Conservation (phyloP, 192 early-diverging fungal species). For the Coemansia reversa region DNA sequence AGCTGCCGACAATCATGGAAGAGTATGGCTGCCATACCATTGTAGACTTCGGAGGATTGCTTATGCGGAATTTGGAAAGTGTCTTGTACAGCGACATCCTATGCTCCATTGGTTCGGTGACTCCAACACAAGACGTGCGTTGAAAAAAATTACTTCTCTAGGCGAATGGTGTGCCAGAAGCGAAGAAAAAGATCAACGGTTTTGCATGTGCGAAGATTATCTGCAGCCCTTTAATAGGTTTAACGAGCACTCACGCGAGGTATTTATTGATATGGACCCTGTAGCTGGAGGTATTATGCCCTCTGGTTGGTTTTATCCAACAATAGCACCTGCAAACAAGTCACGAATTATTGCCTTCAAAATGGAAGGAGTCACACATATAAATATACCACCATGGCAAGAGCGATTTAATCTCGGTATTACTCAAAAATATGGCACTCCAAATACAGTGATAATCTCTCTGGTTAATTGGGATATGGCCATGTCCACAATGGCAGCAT, state of each 20-base stretch:
- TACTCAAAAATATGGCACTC: neutral
- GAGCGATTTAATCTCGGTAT: slow-evolving; percentile 2
- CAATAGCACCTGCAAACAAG: slow-evolving; percentile 1
- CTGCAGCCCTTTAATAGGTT: slow-evolving; percentile 25
- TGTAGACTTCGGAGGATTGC: slow-evolving; percentile 39
- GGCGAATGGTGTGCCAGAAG: slow-evolving; percentile 44
- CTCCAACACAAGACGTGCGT: slow-evolving; percentile 52
- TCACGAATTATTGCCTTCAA: slow-evolving; percentile 6
- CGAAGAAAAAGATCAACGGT: slow-evolving; percentile 5
- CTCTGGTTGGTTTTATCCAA: neutral
- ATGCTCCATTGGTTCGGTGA: slow-evolving; percentile 51
- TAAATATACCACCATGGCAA: neutral
- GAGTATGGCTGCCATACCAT: slow-evolving; percentile 52
- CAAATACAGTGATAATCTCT: slow-evolving; percentile 33
- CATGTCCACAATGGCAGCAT: slow-evolving; percentile 24
- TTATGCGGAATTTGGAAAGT: slow-evolving; percentile 39
- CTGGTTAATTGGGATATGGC: slow-evolving; percentile 55
- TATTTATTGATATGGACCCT: slow-evolving; percentile 12
- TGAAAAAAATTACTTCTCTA: slow-evolving; percentile 47
- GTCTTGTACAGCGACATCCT: slow-evolving; percentile 35
- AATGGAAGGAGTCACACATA: neutral
- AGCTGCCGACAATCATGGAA: slow-evolving; percentile 21
- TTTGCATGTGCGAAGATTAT: slow-evolving; percentile 55
- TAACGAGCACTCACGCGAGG: slow-evolving; percentile 14
- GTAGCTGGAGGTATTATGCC: neutral